Base-by-base conservation (phyloP, 192 early-diverging fungal species). In the Backusella mclennaniae region DNA sequence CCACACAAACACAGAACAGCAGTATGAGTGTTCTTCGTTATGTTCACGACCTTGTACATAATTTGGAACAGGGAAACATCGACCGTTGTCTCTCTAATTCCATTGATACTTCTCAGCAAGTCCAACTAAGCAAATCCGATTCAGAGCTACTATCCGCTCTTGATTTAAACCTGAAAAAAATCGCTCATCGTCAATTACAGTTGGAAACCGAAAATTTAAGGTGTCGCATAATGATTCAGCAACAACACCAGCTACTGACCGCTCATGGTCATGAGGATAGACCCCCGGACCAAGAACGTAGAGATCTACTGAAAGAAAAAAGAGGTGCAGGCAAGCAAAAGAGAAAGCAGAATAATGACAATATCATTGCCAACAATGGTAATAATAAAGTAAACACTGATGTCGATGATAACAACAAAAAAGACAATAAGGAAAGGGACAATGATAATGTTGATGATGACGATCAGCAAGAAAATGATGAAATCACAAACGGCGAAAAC, bases 141-240 rank as follows among this genome's bases (percentile, higher is more conserved):
- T 33, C 69, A 19, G 69, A 66, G 12, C 56, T 80, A 52, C 15
- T 71, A 5, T 56, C 44, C 15, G 21, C 23, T 6, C 56, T 82
- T 41, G 81, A 78, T 38, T 1, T 59, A 38, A 71, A 71, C 35
- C 35, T 79, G 9, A 78, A 79, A 49, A 59, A 76, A 3, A 78
- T 78, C 14, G 77, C 74, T 12, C 77, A 79, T 17, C 77, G 77
- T 35, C 77, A 79, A 75, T 35, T 78, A 8, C 77, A 74, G n/a
- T 21, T 79, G 17, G 81, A 79, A 66, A 78, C 77, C 23, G 81
- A 79, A 69, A 82, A 78, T 66, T 53, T 79, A 31, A 74, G 77
- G 29, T 78, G 76, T 70, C 77, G 76, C 56, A 75, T 82, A 26
- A 75, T 66, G 19, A 73, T 79, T 21, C 75, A 73, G 33, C 77